Percentiles rank a stretch among this genome's conserved stretches.
Conservation (phyloP, 163 green algal species). For the Chlamydomonas reinhardtii region DNA sequence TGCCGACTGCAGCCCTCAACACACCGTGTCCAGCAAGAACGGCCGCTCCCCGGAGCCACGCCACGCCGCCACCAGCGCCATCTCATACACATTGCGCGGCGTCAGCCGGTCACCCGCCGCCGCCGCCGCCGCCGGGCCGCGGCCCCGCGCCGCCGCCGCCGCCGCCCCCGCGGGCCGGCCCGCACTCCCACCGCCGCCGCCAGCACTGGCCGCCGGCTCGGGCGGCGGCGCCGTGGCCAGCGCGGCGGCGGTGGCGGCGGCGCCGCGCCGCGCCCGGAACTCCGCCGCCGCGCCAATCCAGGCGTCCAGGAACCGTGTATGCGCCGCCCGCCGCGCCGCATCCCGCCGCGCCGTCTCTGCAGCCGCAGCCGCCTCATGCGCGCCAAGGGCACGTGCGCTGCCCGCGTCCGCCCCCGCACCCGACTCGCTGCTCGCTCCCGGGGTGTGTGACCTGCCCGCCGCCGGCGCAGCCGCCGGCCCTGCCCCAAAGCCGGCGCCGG, state of each 20-base stretch:
- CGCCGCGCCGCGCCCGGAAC: neutral
- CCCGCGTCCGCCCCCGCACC: neutral
- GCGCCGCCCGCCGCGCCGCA: neutral
- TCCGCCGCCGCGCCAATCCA: slow-evolving; percentile 22
- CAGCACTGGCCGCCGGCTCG: neutral
- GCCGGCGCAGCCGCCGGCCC: no score
- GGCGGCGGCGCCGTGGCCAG: slow-evolving; percentile 12
- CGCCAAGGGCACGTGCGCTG: neutral
- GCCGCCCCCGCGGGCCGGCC: neutral
- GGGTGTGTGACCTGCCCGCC: no score
- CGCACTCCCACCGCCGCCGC: neutral
- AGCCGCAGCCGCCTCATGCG: neutral
- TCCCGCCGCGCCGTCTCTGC: neutral
- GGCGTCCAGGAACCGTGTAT: slow-evolving; percentile 5
- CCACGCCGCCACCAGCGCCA: slow-evolving; percentile 62
- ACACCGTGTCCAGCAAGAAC: slow-evolving; percentile 81
- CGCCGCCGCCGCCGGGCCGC: neutral
- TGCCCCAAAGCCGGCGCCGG: neutral
- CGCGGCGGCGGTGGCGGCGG: neutral
- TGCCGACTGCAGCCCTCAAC: no score
- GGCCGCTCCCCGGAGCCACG: slow-evolving; percentile 67
- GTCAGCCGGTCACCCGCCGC: neutral
- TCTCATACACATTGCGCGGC: slow-evolving; percentile 25
- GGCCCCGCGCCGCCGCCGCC: neutral
- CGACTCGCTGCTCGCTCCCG: no score